Conservation (phyloP, 78 protist species). For the Protostelium mycophagum region DNA sequence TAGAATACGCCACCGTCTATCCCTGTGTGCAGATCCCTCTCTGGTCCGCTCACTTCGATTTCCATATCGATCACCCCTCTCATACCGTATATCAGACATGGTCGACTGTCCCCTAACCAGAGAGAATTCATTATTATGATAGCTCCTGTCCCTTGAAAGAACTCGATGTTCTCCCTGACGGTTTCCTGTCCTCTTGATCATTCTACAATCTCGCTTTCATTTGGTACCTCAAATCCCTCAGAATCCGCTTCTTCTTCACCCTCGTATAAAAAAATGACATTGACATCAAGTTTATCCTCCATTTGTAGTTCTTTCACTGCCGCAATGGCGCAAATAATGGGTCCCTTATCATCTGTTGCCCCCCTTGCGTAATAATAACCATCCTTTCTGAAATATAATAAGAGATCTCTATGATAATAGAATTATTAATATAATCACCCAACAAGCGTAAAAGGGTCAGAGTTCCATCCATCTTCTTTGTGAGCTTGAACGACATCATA, state of each 20-base stretch:
- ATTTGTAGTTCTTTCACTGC: slow-evolving; percentile 15
- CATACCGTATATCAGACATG: slow-evolving; percentile 55
- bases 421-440: background rate
- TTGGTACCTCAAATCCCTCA: background rate
- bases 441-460: slow-evolving; percentile 16
- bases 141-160: background rate
- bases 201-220: slow-evolving; percentile 1
- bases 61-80: slow-evolving; percentile 38
- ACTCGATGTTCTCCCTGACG: background rate
- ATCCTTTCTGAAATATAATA: background rate
- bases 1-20: slow-evolving; percentile 49
- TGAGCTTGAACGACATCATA: slow-evolving; percentile 54
- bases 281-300: background rate
- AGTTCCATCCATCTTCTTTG: slow-evolving; percentile 15
- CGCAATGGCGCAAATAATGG: slow-evolving; percentile 16
- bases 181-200: background rate
- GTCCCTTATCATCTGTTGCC: slow-evolving; percentile 49
- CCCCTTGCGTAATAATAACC: slow-evolving; percentile 60
- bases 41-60: slow-evolving; percentile 25
- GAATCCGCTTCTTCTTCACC: slow-evolving; percentile 27
- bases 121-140: slow-evolving; percentile 20
- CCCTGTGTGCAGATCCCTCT: slow-evolving; percentile 48
- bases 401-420: background rate
- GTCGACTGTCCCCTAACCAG: slow-evolving; percentile 45
- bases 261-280: slow-evolving; percentile 12